These are phyloP conservation scores for Heteromeles arbutifolia DNA, from an alignment of 306 rosid species.

Conservation along the genomic window DNA sequence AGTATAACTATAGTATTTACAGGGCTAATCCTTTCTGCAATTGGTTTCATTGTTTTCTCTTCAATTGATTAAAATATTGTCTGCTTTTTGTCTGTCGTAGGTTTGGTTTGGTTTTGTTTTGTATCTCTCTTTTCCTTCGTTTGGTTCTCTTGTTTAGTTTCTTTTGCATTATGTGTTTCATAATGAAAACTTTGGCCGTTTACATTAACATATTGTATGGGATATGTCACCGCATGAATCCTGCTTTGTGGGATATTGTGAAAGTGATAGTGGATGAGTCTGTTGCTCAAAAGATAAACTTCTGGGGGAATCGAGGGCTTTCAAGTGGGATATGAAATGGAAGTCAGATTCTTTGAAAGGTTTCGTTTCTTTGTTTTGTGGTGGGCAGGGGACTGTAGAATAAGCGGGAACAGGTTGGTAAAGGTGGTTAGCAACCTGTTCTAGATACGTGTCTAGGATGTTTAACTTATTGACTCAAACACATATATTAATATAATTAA, in stretches of 20 bases:
- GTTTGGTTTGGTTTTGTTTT: too few species aligned
- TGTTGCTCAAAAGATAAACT: not conserved
- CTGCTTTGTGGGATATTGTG: not conserved
- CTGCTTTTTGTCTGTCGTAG: not conserved
- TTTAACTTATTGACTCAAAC: not conserved
- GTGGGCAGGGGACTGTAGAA: not conserved
- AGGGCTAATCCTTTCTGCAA: not conserved
- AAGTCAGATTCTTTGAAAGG: not conserved
- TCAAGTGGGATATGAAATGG: not conserved
- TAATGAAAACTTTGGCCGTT: not conserved
- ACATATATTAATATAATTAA: slow-evolving; percentile 19
- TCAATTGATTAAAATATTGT: not conserved
- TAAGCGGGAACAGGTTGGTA: not conserved
- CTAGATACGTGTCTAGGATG: not conserved
- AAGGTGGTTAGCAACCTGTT: not conserved
- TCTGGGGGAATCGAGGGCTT: not conserved
- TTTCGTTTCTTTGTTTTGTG: not conserved
- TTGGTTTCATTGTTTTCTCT: not conserved
- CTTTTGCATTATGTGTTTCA: not conserved
- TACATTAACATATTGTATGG: not conserved
- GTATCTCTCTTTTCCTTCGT: not conserved
- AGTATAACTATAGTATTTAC: not conserved
- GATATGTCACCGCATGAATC: not conserved
- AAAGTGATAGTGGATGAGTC: not conserved
- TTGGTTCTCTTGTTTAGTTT: not conserved